Conservation (phyloP, 169 alveolate genomes). For the Plasmodium gaboni region DNA sequence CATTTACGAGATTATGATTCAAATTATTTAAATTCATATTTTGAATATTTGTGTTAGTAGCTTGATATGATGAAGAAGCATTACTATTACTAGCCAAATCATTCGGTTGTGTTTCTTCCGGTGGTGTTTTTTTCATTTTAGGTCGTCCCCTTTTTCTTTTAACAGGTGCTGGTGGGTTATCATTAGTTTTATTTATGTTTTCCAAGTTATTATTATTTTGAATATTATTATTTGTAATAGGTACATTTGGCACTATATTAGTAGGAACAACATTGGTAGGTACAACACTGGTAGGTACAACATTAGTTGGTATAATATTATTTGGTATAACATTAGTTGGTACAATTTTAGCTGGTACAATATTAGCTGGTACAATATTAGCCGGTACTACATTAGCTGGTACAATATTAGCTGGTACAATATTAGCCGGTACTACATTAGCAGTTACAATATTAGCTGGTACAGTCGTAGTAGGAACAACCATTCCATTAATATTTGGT, state of each 20-base stretch:
- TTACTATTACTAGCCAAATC: constrained; percentile 18
- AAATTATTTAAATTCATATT: not conserved
- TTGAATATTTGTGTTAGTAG: not conserved
- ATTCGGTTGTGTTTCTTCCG: constrained; percentile 34
- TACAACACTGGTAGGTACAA: too few species aligned
- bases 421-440: too few species aligned
- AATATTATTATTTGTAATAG: not conserved
- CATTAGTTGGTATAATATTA: too few species aligned
- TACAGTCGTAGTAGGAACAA: not conserved
- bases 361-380: too few species aligned
- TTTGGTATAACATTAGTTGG: too few species aligned
- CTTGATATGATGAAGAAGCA: not conserved
- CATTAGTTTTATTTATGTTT: not conserved
- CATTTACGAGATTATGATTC: not conserved
- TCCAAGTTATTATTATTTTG: not conserved
- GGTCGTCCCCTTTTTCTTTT: constrained; percentile 65
- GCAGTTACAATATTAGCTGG: not conserved
- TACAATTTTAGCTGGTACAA: too few species aligned
- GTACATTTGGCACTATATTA: too few species aligned
- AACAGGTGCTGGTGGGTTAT: constrained; percentile 14
- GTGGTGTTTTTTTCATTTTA: constrained; percentile 37
- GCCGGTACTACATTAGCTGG: too few species aligned
- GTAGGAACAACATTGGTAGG: too few species aligned
- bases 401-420: too few species aligned
- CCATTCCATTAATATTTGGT: not conserved